Base-by-base conservation (phyloP, 1,284 basidiomycete genomes). In the Cryptococcus hybrid region DNA sequence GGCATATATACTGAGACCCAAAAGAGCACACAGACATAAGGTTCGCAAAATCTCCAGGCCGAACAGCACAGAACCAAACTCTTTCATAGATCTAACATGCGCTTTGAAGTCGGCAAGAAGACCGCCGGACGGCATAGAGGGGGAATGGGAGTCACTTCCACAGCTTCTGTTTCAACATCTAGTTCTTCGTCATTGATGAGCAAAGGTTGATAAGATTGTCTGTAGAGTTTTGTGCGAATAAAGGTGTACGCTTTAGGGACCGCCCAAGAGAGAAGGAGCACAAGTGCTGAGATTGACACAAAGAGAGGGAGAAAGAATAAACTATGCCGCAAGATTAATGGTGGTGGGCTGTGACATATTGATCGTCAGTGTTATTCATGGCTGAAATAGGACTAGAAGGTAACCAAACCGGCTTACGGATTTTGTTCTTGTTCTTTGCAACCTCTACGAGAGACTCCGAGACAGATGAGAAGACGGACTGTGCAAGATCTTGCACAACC, bases 1-100 rank as follows among this genome's bases (percentile, higher is more conserved):
- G 0, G 76, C 77, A 51, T 70, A 73, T 53, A 78, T 73, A 54
- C 70, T 75, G 24, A 78, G 60, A 5, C 64, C 76, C 37, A 77
- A 60, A 7, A 78, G 61, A 1, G 73, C 66, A n/a, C 51, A 61
- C 6, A 78, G 61, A 49, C 67, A 68, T 1, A 72, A 45, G 0
- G 68, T 65, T 51, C 77, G 62, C 7, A 76, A 11, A 24, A 78
- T 54, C 50, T 78, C 76, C 47, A 77, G 59, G 11, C 52, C 62
- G 58, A 77, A 75, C 7, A 77, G 64, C 13, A 69, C 52, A 1
- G 72, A 61, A 12, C 77, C 77, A 53, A 71, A 69, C 34, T 67
- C 69, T 38, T 63, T 57, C 52, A 74, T 64, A 0, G 66, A 68
- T 13, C 68, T 54, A 30, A 75, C 61, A 55, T 77, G 76, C 2